These are phyloP conservation scores for Starmerella kuoi DNA, from an alignment of 805 yeast species.

Conservation along the genomic window DNA sequence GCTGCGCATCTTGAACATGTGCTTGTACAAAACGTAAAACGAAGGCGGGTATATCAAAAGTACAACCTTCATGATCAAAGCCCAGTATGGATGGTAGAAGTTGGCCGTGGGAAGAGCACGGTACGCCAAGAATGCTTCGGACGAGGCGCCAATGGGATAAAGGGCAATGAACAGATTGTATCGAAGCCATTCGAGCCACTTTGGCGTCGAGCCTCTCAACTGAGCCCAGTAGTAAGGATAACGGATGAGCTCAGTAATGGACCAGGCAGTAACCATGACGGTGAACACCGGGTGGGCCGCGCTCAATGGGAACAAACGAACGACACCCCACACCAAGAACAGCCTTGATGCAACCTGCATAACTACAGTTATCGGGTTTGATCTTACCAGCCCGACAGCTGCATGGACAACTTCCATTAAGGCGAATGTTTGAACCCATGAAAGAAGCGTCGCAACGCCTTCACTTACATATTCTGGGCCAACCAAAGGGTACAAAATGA, in stretches of 20 bases:
- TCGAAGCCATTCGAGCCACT: conserved; percentile 53
- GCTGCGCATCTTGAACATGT: conserved; percentile 80
- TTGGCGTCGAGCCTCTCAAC: conserved; percentile 48
- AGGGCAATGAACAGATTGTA: conserved; percentile 72
- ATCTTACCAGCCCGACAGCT: conserved; percentile 63
- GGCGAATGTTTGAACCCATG: conserved; percentile 66
- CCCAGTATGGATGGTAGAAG: conserved; percentile 35
- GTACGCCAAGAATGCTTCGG: conserved; percentile 62
- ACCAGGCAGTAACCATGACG: conserved; percentile 72
- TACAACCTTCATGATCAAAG: conserved; percentile 42
- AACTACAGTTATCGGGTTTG: conserved; percentile 72
- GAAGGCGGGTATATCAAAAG: conserved; percentile 75
- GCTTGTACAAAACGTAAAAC: conserved; percentile 66
- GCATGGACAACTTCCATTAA: conserved; percentile 71
- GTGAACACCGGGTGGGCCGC: conserved; percentile 46
- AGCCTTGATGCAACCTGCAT: conserved; percentile 83
- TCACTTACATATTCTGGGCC: conserved; percentile 61
- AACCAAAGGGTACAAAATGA: conserved; percentile 31
- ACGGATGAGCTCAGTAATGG: conserved; percentile 83
- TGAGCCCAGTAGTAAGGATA: conserved; percentile 66
- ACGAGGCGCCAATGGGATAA: conserved; percentile 86
- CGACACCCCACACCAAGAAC: conserved; percentile 70
- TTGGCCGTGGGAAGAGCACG: conserved; percentile 60
- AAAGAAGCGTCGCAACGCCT: conserved; percentile 45
- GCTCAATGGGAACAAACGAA: conserved; percentile 60